Base-by-base conservation (phyloP, 805 yeast species). In the Candida vartiovaarae region DNA sequence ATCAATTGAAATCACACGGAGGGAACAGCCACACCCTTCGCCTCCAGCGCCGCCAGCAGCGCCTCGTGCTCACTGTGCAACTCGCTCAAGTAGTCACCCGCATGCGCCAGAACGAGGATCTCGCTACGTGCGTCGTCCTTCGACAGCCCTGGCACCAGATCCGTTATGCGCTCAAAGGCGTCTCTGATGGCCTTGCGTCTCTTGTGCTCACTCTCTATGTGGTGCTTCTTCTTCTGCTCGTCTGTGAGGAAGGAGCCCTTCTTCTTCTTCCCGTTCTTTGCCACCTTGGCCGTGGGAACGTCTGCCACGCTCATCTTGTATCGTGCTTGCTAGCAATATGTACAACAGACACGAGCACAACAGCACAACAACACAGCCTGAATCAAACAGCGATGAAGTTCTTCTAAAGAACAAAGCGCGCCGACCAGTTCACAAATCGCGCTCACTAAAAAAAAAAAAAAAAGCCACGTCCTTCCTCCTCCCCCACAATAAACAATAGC, bases 171-270 rank as follows among this genome's bases (percentile, higher is more conserved):
- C 54, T 85, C 95, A 56, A 87, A 90, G 8, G 88, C 90, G 8
- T 80, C 75, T 37, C 97, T 69, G 24, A 91, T 87, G 35, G 90
- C 87, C 51, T 82, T 87, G 48, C 98, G 70, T 54, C 98, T 71
- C 56, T 84, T 84, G 60, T 88, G 90, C 59, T 90, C 98, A 0
- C 90, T 82, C 5, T 85, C 85, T 6, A 86, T 84, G 56, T 85
- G 95, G 52, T 82, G 85, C 5, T 81, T 82, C 79, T 81, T 54
- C 49, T 60, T 63, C 44, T 67, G 64, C 33, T 61, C 67, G 3
- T 62, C 63, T 1, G 65, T 54, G 34, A 66, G 49, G 25, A 52
- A 50, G 3, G 54, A 39, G 2, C 43, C 27, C 35, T 53, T 45
- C 37, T 53, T 55, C 37, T 52, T 36, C 7, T 43, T 45, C 11